phyloP scores from a whole-genome alignment of 2,329 filamentous ascomycete genomes.

The Talaromyces verruculosus region DNA sequence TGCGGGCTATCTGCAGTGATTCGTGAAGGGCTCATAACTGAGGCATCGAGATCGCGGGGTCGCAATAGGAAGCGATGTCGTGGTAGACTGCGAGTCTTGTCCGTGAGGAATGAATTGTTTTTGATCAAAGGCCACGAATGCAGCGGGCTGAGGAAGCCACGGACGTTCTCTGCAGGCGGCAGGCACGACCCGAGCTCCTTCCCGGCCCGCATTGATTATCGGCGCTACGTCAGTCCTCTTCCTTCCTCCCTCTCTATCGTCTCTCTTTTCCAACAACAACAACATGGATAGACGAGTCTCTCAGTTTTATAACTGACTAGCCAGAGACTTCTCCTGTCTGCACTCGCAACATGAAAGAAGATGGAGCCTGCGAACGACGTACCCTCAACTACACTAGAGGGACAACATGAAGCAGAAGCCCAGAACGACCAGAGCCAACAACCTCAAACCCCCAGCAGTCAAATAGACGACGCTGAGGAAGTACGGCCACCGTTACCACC shows the following conservation, averaged over 20 bases:
- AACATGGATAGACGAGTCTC: neutral
- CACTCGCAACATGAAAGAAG: slow-evolving; percentile 17
- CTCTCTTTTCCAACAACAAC: neutral
- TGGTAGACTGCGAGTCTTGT: slow-evolving; percentile 17
- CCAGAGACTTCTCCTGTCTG: neutral
- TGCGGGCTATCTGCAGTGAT: slow-evolving; percentile 26
- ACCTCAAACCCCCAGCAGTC: slow-evolving; percentile 21
- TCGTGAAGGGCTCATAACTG: slow-evolving; percentile 36
- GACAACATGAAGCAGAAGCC: slow-evolving; percentile 14
- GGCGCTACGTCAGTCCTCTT: slow-evolving; percentile 14
- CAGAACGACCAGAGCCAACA: slow-evolving; percentile 21
- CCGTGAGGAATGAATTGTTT: slow-evolving; percentile 23
- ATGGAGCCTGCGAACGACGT: slow-evolving; percentile 20
- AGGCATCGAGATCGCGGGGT: slow-evolving; percentile 27
- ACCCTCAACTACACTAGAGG: slow-evolving; percentile 20
- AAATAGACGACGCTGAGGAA: slow-evolving; percentile 34
- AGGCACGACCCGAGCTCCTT: slow-evolving; percentile 1
- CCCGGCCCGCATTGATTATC: neutral
- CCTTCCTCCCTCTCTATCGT: neutral
- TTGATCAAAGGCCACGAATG: slow-evolving; percentile 27
- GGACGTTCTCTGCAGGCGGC: slow-evolving; percentile 22
- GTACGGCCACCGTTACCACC: slow-evolving; percentile 49
- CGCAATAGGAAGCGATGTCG: slow-evolving; percentile 1
- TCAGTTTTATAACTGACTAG: no score
- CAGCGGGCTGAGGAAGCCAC: slow-evolving; percentile 17